Conservation (phyloP, 331 rosid genomes). For the Rosa hybrid region DNA sequence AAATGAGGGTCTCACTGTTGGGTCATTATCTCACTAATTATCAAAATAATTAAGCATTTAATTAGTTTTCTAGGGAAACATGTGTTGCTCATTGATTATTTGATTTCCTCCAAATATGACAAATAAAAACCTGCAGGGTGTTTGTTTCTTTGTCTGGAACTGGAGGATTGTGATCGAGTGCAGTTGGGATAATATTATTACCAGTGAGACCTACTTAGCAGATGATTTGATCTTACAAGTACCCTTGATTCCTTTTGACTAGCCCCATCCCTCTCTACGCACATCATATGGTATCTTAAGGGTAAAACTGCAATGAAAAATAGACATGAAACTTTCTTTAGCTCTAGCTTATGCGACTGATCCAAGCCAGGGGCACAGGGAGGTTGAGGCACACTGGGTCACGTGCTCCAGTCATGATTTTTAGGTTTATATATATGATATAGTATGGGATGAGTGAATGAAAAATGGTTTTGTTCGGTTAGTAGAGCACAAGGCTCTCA, state of each 20-base stretch:
- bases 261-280: background rate
- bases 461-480: no score
- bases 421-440: no score
- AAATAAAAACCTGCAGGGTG: conserved; percentile 51
- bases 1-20: conserved; percentile 41
- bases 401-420: no score
- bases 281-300: background rate
- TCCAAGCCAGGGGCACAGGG: no score
- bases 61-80: conserved; percentile 38
- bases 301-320: no score
- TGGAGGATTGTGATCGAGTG: background rate
- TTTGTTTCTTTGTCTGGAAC: conserved; percentile 52
- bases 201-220: background rate
- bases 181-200: background rate
- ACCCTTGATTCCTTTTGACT: background rate
- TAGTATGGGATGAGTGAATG: no score
- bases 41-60: conserved; percentile 23
- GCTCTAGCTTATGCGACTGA: no score
- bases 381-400: no score
- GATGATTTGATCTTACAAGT: background rate
- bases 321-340: no score
- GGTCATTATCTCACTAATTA: conserved; percentile 62
- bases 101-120: conserved; percentile 40
- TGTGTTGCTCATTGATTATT: conserved; percentile 26
- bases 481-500: no score